Evolutionary conservation across 345 rosid species (phyloP), one percentile per base, ranked within the genome.

Genomic region (Physaria fendleri): DNA sequence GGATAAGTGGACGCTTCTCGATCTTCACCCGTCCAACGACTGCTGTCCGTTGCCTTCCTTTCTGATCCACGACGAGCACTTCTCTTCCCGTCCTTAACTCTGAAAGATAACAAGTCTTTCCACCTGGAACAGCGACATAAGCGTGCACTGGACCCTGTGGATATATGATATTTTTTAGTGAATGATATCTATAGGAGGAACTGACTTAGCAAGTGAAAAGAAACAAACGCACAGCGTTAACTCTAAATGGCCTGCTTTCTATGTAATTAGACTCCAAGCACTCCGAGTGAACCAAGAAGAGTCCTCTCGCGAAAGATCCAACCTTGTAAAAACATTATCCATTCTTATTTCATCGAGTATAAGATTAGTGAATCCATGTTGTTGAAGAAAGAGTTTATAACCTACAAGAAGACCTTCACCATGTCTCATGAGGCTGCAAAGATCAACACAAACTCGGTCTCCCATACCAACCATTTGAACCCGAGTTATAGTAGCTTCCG

Each of bases 381-480:
- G 14, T 35, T 25, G 43, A 6, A 45, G 47, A 23, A 70, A 33
- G 40, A 45, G 40, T 43, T 20, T 37, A 46, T 44, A 60, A 69
- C 80, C 54, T 69, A 84, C 98, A 80, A 85, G 80, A 67, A 91
- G 95, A 46, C 96, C 98, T 80, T 85, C 98, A 65, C 95, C 90
- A 48, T 88, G 85, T 77, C 74, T 82, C 92, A 88, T 83, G 50
- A 91, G 92, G 70, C 96, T 87, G 59, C 96, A 88, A 56, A 88
- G 92, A 80, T 91, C 98, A 60, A 85, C 95, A 76, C 96, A 91
- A 21, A 85, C 92, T 52, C 95, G 74, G 71, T 91, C 95, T 35
- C 98, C 96, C 95, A 91, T 85, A 61, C 96, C 91, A 28, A 73
- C 84, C 47, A 72, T 75, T 35, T 76, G 45, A 73, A 91, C 68